Base-by-base conservation (phyloP, 306 rosid genomes). In the Cercis canadensis region DNA sequence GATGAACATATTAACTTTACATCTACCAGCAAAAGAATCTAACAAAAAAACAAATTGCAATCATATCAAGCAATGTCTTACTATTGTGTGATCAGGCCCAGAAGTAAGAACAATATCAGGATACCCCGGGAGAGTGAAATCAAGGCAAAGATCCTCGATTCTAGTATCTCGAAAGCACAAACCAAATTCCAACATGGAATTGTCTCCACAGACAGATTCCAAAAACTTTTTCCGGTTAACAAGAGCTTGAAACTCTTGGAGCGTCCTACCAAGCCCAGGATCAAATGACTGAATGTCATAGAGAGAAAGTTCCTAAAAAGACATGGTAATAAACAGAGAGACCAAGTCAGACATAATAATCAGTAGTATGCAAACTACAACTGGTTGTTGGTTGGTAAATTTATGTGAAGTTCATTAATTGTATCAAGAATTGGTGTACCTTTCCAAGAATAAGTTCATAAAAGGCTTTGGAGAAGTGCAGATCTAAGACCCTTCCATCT, bases 111-210 rank as follows among this genome's bases (percentile, higher is more conserved):
- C 65, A 63, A 86, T 84, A 77, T 86, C 91, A 61, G 96, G 96
- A 81, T 89, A 89, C 63, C 97, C 99, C 56, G 99, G 99, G 73
- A 95, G 93, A 54, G 93, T 83, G 73, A 95, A 95, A 81, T 95
- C 97, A 77, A 95, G 90, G 78, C 81, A 92, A 79, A 95, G 99
- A 82, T 95, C 99, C 77, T 92, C 99, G 68, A 95, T 87, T 58
- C 68, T 79, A 41, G 86, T 79, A 52, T 79, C 77, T 67, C 87
- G 84, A 68, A 85, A 95, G 75, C 81, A 82, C 2, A 45, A 73
- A 43, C 79, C 87, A 18, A 50, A 46, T 50, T 83, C 73, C 21
- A 73, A 61, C 46, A 78, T 40, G 60, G 83, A 62, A 66, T 65
- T 79, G 71, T 77, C 87, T 21, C 77, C 80, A 75, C 17, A 46